Conservation (phyloP, 1,284 basidiomycete genomes). For the Filobasidium uniguttulatum region DNA sequence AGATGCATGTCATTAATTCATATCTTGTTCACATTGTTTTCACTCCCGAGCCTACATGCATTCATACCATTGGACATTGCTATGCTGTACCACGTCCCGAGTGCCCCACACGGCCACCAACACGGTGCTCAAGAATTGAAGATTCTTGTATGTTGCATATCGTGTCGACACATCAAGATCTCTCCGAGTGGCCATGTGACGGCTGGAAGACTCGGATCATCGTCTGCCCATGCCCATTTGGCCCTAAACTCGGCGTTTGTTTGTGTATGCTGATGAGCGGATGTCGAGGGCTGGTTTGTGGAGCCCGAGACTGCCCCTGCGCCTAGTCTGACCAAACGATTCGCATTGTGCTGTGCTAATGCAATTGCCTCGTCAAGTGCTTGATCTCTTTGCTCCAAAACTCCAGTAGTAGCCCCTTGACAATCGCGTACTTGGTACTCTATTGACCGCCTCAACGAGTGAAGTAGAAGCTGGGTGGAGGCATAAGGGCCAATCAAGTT, state of each 20-base stretch:
- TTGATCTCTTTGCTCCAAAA: too few species aligned
- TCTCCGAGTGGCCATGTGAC: conserved; percentile 97
- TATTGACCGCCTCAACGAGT: conserved; percentile 53
- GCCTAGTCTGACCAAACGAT: not conserved
- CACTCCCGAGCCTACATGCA: too few species aligned
- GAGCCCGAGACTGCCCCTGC: not conserved
- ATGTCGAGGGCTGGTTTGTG: not conserved
- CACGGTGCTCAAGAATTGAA: conserved; percentile 66
- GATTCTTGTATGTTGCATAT: conserved; percentile 85
- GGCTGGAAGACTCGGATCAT: conserved; percentile 43
- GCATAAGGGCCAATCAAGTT: conserved; percentile 88
- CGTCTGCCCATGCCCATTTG: not conserved
- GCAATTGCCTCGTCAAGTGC: not conserved
- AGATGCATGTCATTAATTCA: too few species aligned
- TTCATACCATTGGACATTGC: too few species aligned
- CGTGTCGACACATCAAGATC: conserved; percentile 75
- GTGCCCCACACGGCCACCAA: too few species aligned
- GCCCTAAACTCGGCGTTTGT: not conserved
- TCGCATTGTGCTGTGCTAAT: not conserved
- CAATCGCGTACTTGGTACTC: conserved; percentile 41
- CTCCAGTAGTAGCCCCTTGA: not conserved
- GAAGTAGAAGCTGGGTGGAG: conserved; percentile 73
- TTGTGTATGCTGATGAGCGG: too few species aligned
- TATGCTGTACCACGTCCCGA: too few species aligned
- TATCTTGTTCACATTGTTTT: too few species aligned